These are phyloP conservation scores for Moesziomyces globuligerus DNA, from an alignment of 1,284 basidiomycete genomes.

Conservation along the genomic window DNA sequence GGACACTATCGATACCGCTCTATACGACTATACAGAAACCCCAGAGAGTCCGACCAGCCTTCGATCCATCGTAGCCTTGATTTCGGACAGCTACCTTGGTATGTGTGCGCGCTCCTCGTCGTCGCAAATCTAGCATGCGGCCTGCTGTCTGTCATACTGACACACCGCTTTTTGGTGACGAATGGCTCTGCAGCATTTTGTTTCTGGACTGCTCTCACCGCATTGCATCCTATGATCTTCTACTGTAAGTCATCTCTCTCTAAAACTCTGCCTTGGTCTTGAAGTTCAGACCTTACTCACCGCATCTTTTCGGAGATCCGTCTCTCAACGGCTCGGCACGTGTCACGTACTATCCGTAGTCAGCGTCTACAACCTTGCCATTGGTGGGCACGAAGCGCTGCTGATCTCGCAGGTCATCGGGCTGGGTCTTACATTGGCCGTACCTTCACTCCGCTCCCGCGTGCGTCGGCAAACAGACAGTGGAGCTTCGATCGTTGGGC, in stretches of 20 bases:
- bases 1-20: conserved; percentile 5
- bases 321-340: neutral
- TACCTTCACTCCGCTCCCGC: conserved; percentile 31
- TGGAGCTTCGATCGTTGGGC: conserved; percentile 29
- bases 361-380: conserved; percentile 62
- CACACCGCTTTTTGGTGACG: neutral
- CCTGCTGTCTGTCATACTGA: neutral
- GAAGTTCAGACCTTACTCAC: neutral
- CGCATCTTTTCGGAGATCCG: too few relatives aligned
- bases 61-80: conserved; percentile 28
- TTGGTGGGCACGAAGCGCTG: conserved; percentile 59
- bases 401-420: conserved; percentile 56
- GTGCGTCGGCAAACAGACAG: conserved; percentile 10
- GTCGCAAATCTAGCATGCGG: too few relatives aligned
- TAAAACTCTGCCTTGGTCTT: conserved; percentile 9
- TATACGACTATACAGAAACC: neutral
- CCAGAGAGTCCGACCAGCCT: conserved; percentile 27
- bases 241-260: conserved; percentile 73
- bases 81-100: conserved; percentile 53
- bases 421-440: conserved; percentile 33
- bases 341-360: conserved; percentile 34
- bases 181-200: conserved; percentile 75
- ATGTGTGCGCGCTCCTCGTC: neutral
- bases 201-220: conserved; percentile 88
- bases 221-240: conserved; percentile 83